Evolutionary conservation across 805 yeast genomes (phyloP).

Genomic region (Nakazawaea populi): DNA sequence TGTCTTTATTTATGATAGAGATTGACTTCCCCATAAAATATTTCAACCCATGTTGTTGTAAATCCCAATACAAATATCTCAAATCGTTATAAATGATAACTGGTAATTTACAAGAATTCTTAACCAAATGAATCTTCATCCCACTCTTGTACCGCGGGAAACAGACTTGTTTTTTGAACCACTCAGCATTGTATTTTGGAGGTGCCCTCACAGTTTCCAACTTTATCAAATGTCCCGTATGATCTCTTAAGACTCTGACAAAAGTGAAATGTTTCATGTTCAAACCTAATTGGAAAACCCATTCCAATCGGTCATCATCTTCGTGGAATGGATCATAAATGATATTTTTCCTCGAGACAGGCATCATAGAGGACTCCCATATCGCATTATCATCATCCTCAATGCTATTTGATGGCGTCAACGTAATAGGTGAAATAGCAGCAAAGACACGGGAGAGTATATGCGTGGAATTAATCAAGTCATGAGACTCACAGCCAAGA

Average conservation of each 20-base stretch:
- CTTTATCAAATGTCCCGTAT: constrained; percentile 31
- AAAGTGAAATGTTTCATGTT: constrained; percentile 21
- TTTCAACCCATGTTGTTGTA: not conserved
- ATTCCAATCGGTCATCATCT: not conserved
- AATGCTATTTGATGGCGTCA: too few species aligned
- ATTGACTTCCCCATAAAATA: constrained; percentile 1
- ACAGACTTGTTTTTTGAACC: constrained; percentile 33
- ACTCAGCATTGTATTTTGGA: constrained; percentile 22
- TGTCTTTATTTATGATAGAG: not conserved
- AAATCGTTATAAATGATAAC: constrained; percentile 3
- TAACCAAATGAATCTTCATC: constrained; percentile 33
- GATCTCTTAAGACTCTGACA: constrained; percentile 32
- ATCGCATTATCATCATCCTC: too few species aligned
- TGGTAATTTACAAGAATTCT: not conserved
- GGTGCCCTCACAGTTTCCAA: constrained; percentile 23
- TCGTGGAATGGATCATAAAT: not conserved
- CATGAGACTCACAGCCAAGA: not conserved
- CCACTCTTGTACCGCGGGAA: constrained; percentile 38
- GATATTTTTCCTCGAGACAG: not conserved
- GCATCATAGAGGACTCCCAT: too few species aligned
- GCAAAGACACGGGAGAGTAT: too few species aligned
- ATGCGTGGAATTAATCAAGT: not conserved
- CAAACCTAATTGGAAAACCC: not conserved
- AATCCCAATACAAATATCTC: constrained; percentile 7
- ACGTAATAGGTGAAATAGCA: too few species aligned